Evolutionary conservation across 495 filamentous ascomycete species (phyloP).

Genomic region (Annulohypoxylon maeteangense): DNA sequence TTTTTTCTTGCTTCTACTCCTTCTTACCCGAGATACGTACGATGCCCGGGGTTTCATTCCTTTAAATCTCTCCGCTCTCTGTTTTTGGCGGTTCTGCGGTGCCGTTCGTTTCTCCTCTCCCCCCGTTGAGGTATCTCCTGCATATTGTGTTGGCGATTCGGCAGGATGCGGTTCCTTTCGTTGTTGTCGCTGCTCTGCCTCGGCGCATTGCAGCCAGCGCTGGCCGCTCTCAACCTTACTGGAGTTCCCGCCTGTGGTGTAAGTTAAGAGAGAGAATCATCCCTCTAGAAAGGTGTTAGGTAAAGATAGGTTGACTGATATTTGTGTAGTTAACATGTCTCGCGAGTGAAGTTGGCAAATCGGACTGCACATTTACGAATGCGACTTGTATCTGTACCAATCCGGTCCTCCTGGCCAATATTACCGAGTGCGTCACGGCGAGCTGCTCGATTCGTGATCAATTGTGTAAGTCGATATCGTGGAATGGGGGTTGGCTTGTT

Average conservation of each 20-base stretch:
- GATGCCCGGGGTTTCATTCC: conserved; percentile 29
- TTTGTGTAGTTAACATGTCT: conserved; percentile 33
- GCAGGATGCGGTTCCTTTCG: conserved; percentile 33
- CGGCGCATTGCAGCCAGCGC: conserved; percentile 38
- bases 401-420: conserved; percentile 33
- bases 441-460: conserved; percentile 48
- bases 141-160: conserved; percentile 18
- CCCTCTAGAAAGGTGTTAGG: background rate
- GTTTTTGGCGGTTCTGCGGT: conserved; percentile 20
- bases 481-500: background rate
- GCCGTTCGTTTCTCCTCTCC: conserved; percentile 29
- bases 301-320: conserved; percentile 20
- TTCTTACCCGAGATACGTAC: background rate
- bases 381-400: conserved; percentile 50
- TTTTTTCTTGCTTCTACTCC: background rate
- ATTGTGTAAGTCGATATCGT: conserved; percentile 37
- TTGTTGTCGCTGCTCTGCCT: conserved; percentile 36
- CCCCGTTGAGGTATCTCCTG: conserved; percentile 6
- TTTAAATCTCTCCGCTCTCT: conserved; percentile 12
- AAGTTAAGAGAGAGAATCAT: conserved; percentile 20
- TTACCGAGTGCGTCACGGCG: conserved; percentile 45
- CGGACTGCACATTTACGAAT: conserved; percentile 46
- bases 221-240: conserved; percentile 35
- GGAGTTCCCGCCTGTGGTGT: conserved; percentile 37
- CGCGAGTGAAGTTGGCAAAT: conserved; percentile 28